Percentiles rank a stretch among this genome's conserved stretches.
phyloP scores from a whole-genome alignment of 345 rosid genomes.

The Fremontodendron californicum region DNA sequence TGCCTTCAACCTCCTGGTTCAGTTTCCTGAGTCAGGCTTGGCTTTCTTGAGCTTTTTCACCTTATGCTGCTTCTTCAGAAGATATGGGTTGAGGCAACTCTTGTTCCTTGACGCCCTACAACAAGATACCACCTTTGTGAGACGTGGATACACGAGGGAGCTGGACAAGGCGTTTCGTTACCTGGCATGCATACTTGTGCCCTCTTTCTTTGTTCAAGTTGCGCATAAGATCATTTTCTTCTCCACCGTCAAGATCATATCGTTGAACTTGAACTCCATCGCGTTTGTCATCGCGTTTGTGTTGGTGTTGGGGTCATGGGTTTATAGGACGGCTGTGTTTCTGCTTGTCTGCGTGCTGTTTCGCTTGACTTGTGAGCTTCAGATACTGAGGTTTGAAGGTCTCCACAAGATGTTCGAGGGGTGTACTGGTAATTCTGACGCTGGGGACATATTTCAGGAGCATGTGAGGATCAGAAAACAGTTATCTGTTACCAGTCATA shows the following conservation, averaged over 20 bases:
- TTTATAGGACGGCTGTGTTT: conserved; percentile 63
- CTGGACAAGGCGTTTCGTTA: conserved; percentile 58
- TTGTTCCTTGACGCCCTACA: conserved; percentile 56
- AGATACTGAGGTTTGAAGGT: conserved; percentile 63
- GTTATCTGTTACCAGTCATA: conserved; percentile 64
- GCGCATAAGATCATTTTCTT: conserved; percentile 62
- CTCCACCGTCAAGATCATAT: conserved; percentile 38
- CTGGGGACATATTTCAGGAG: conserved; percentile 46
- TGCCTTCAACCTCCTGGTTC: conserved; percentile 57
- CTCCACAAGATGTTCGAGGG: conserved; percentile 58
- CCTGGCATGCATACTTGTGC: conserved; percentile 63
- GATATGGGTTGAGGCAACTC: conserved; percentile 50
- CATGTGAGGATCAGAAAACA: conserved; percentile 68
- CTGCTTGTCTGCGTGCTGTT: conserved; percentile 65
- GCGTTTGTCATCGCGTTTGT: conserved; percentile 45
- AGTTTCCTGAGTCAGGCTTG: conserved; percentile 61
- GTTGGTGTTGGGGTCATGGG: conserved; percentile 58
- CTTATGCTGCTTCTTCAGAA: conserved; percentile 48
- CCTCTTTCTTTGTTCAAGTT: conserved; percentile 61
- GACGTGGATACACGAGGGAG: conserved; percentile 45
- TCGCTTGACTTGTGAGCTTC: conserved; percentile 76
- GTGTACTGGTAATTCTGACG: conserved; percentile 37
- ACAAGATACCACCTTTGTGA: conserved; percentile 44
- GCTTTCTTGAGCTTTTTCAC: conserved; percentile 56
- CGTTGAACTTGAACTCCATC: conserved; percentile 50